Percentiles rank a stretch among this genome's conserved stretches.
phyloP scores from a whole-genome alignment of 2,329 filamentous ascomycete species.

The Pyricularia sp. region DNA sequence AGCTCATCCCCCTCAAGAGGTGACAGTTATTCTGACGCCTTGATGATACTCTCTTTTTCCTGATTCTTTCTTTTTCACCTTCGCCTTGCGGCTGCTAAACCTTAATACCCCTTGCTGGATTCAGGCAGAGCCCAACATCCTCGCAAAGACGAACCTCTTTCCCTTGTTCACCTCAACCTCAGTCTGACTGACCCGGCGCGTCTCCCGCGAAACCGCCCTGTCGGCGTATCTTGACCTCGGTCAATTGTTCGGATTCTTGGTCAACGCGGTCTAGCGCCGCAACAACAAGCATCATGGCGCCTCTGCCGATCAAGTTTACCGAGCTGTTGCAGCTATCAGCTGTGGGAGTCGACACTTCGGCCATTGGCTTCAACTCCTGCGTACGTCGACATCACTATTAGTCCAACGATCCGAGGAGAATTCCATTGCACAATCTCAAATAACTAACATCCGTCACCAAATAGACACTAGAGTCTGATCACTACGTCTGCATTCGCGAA shows the following conservation, averaged over 20 bases:
- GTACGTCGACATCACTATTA: slow-evolving; percentile 38
- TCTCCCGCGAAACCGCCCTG: background rate
- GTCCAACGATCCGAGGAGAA: too few relatives aligned
- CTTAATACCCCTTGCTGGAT: slow-evolving; percentile 1
- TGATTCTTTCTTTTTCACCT: background rate
- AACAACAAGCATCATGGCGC: slow-evolving; percentile 21
- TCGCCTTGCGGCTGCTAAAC: background rate
- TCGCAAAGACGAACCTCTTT: background rate
- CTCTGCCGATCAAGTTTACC: slow-evolving; percentile 29
- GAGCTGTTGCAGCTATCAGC: slow-evolving; percentile 30
- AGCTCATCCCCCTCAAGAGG: slow-evolving; percentile 1
- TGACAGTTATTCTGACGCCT: background rate
- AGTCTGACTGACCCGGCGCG: background rate
- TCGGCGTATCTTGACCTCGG: background rate
- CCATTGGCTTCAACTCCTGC: slow-evolving; percentile 80
- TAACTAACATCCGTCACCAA: slow-evolving; percentile 11
- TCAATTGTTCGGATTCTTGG: background rate
- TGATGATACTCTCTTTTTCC: background rate
- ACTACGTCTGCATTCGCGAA: slow-evolving; percentile 92
- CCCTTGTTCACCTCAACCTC: background rate
- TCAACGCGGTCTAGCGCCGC: slow-evolving; percentile 19
- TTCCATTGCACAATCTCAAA: slow-evolving; percentile 6
- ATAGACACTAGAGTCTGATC: slow-evolving; percentile 95
- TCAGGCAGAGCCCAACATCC: background rate
- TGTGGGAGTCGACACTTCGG: slow-evolving; percentile 24